Evolutionary conservation across 768 basidiomycete genomes (phyloP), one percentile per base, ranked within the genome.

Genomic region (Cubamyces sp.): DNA sequence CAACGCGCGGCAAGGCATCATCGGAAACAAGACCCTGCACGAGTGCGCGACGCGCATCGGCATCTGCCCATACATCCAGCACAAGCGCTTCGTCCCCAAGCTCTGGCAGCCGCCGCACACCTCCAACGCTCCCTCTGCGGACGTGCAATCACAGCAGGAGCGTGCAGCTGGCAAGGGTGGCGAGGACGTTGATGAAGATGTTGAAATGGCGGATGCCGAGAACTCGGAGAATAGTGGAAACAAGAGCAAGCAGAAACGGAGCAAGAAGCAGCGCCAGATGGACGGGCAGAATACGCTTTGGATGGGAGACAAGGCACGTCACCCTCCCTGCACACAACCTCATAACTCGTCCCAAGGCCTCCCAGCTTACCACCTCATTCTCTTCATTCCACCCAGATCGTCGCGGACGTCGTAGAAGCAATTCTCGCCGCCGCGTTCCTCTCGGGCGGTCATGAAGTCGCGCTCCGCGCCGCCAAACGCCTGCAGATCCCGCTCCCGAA

Each of bases 361-460:
- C 19, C 46, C 5, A 14, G 46, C n/a, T 14, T 5, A 23, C 19
- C 23, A 3, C 11, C 11, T 47, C 4, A 25, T 6, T 14, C 23
- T 19, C 14, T 49, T 23, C 12, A 2, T 26, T 26, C 28, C 1
- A 2, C 21, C 34, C 57, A 94, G 92, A 84, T 86, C 21, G 79
- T 93, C 28, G 92, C 93, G 51, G 93, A 95, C 74, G 90, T 93
- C 45, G 83, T 85, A 9, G 93, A 95, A 74, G 91, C 93, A 3
- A 85, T 94, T 61, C 85, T 94, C 26, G 93, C 88, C 37, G 92
- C 92, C 18, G 91, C 89, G 5, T 93, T 87, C 70, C 77, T 90
- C 47, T 84, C 87, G 23, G 88, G 88, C 12, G 92, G 91, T 54
- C 78, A 80, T 51, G 87, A 90, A 54, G 73, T 75, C 19, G 92